phyloP scores from a whole-genome alignment of 305 asterid genomes.

The Solanum chacoense region DNA sequence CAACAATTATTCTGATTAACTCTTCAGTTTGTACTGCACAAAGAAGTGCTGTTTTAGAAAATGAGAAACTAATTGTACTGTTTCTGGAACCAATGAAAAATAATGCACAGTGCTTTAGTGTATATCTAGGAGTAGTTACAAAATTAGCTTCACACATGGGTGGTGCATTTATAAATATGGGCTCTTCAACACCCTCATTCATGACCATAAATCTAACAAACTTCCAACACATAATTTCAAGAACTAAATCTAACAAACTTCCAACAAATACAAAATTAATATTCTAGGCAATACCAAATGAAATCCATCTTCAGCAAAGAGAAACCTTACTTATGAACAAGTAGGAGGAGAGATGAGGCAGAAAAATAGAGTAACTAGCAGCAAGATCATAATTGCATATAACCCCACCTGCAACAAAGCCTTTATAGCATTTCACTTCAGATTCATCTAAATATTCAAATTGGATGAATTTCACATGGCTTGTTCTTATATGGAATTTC shows the following conservation, averaged over 20 bases:
- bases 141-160: no score
- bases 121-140: no score
- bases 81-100: no score
- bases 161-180: no score
- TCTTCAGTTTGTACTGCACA: no score
- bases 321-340: conserved; percentile 60
- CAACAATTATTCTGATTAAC: no score
- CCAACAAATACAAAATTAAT: neutral
- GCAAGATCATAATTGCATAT: conserved; percentile 47
- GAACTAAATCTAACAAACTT: neutral
- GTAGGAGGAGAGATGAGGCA: conserved; percentile 59
- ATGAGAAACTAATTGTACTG: no score
- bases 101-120: no score
- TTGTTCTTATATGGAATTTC: neutral
- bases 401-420: conserved; percentile 60
- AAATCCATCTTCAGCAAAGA: neutral
- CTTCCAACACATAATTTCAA: neutral
- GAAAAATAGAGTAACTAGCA: conserved; percentile 50
- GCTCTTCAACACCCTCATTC: no score
- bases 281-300: neutral
- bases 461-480: neutral
- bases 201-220: no score
- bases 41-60: no score
- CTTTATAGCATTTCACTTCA: neutral
- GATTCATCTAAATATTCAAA: neutral